Evolutionary conservation across 345 rosid species (phyloP).

Genomic region (Firmiana major): DNA sequence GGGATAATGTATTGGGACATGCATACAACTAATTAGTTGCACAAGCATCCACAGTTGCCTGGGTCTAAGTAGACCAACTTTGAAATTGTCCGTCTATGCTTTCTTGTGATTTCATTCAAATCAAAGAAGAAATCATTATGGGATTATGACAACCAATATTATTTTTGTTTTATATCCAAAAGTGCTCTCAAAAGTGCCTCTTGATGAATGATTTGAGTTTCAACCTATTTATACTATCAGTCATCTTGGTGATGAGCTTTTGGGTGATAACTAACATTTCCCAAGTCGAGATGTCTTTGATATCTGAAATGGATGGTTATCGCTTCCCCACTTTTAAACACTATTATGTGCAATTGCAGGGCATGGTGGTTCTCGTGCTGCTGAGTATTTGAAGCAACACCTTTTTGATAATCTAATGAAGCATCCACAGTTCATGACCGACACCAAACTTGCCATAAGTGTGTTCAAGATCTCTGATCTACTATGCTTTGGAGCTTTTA

Average conservation of each 20-base stretch:
- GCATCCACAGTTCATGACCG: conserved; percentile 74
- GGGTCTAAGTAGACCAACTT: background rate
- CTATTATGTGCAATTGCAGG: conserved; percentile 43
- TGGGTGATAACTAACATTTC: background rate
- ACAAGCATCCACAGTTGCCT: background rate
- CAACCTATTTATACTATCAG: background rate
- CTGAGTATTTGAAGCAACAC: conserved; percentile 89
- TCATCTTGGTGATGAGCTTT: background rate
- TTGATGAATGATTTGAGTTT: background rate
- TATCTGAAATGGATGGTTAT: background rate
- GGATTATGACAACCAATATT: background rate
- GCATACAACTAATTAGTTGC: background rate
- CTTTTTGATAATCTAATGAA: conserved; percentile 86
- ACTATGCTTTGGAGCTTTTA: background rate
- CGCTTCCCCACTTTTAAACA: background rate
- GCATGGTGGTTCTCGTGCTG: conserved; percentile 99
- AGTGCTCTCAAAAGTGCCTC: background rate
- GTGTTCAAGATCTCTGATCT: conserved; percentile 19
- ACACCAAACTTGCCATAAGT: conserved; percentile 87
- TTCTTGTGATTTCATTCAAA: background rate
- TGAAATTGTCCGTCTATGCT: background rate
- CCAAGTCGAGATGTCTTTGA: background rate
- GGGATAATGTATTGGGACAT: background rate
- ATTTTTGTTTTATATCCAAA: background rate
- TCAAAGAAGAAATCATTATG: background rate